Conservation (phyloP, 225 moss, liverwort and hornwort species). For the Lunularia cruciata region DNA sequence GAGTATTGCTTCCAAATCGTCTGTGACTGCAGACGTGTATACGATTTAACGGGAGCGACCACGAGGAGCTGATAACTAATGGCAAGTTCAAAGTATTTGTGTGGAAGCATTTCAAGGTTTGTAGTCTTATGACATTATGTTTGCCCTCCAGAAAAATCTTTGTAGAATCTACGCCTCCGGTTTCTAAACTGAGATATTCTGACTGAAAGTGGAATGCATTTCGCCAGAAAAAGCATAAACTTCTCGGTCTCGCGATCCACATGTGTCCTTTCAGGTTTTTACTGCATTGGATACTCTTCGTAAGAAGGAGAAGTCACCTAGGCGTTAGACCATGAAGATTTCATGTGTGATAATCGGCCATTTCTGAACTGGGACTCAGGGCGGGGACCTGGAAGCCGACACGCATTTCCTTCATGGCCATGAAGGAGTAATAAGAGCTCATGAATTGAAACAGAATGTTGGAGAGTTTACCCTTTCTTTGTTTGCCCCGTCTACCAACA, state of each 20-base stretch:
- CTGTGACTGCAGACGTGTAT: slow-evolving; percentile 40
- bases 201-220: no score
- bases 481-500: slow-evolving; percentile 43
- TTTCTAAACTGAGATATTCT: no score
- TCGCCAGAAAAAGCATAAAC: no score
- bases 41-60: slow-evolving; percentile 42
- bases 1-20: neutral
- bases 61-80: slow-evolving; percentile 51
- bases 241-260: no score
- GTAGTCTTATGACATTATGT: neutral
- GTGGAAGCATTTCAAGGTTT: slow-evolving; percentile 49
- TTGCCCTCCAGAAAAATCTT: no score
- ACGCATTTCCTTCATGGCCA: slow-evolving; percentile 40
- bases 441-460: slow-evolving; percentile 48
- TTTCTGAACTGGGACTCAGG: slow-evolving; percentile 5
- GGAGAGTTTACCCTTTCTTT: slow-evolving; percentile 54
- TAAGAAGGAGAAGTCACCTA: no score
- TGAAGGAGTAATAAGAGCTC: slow-evolving; percentile 43
- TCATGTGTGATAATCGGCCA: no score
- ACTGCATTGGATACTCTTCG: no score
- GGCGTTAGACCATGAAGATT: no score
- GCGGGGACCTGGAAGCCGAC: slow-evolving; percentile 16
- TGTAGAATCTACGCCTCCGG: no score
- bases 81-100: slow-evolving; percentile 46
- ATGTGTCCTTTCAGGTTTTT: no score